Percentiles rank a stretch among this genome's conserved stretches.
phyloP scores from a whole-genome alignment of 306 rosid genomes.

The Castanea mollissima region DNA sequence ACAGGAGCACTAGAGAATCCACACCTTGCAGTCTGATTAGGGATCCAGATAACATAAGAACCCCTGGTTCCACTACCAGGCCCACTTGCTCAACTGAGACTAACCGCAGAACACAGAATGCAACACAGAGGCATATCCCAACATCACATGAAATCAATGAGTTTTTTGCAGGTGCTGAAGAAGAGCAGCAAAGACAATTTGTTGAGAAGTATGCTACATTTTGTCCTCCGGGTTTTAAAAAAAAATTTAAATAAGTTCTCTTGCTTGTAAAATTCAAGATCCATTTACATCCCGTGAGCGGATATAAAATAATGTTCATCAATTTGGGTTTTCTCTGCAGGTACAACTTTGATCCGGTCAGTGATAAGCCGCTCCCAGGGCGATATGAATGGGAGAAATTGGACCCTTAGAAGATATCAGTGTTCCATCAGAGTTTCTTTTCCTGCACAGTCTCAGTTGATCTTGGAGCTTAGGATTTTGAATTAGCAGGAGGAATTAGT shows the following conservation, averaged over 20 bases:
- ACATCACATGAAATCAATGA: conserved; percentile 78
- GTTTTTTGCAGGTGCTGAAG: conserved; percentile 74
- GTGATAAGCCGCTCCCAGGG: conserved; percentile 79
- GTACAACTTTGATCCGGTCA: conserved; percentile 92
- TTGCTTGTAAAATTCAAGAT: background rate
- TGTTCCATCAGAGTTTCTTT: conserved; percentile 46
- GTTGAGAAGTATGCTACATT: conserved; percentile 61
- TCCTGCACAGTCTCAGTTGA: conserved; percentile 40
- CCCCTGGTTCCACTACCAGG: conserved; percentile 87
- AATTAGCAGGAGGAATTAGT: conserved; percentile 60
- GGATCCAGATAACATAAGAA: conserved; percentile 55
- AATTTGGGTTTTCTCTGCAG: conserved; percentile 49
- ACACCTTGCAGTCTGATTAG: conserved; percentile 89
- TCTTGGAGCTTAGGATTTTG: conserved; percentile 30
- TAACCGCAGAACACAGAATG: conserved; percentile 41
- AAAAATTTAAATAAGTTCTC: background rate
- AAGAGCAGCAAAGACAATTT: conserved; percentile 65
- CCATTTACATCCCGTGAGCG: background rate
- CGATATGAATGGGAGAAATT: conserved; percentile 85
- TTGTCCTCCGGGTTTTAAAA: background rate
- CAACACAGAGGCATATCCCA: conserved; percentile 61
- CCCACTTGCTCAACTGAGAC: conserved; percentile 53
- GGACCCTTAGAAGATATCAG: conserved; percentile 42
- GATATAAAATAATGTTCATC: background rate
- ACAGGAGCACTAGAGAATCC: conserved; percentile 87